Base-by-base conservation (phyloP, 768 basidiomycete genomes). In the Tylopilus plumbeoviolaceoides region DNA sequence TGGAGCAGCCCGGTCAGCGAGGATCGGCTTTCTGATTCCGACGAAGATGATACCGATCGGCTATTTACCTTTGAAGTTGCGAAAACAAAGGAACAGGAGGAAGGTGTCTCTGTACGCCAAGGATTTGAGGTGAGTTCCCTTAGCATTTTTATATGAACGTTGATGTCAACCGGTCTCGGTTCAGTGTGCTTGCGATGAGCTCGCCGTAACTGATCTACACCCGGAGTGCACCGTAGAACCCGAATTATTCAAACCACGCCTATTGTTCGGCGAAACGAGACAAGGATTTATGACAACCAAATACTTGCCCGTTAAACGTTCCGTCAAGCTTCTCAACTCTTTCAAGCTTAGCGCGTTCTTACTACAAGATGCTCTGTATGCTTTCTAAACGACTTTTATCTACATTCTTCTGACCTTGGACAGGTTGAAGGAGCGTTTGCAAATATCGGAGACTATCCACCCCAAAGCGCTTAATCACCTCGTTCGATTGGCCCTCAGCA, bases 31-130 rank as follows among this genome's bases (percentile, higher is more conserved):
- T 53, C 55, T 15, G 58, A 63, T 5, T 62, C 67, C 8, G 73
- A 73, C 7, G 53, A 69, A 21, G 76, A 76, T 27, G 72, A 73
- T n/a, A 67, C 64, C 12, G 78, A 80, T 54, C 72, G 82, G 7
- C 57, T 84, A 27, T 84, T 78, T 63, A 74, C 74, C 0, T 84
- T 82, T 46, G 76, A 80, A 44, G 82, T 84, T 3, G 67, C 72
- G 1, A 80, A 84, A 62, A 81, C 76, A 11, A 74, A 74, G 31
- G 80, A 84, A 51, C 80, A 83, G 57, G 79, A 80, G 45, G 82
- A 84, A 61, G 65, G 69, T 17, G 78, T 80, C 7, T 62, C 67
- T 0, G 59, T 66, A 14, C 68, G 72, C 21, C 65, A 65, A n/a
- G 81, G 80, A 7, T 82, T 82, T 55, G 66, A 63, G 51, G 82